These are phyloP conservation scores for Xerocomellus dryophilus DNA, from an alignment of 768 basidiomycete species.

Conservation along the genomic window DNA sequence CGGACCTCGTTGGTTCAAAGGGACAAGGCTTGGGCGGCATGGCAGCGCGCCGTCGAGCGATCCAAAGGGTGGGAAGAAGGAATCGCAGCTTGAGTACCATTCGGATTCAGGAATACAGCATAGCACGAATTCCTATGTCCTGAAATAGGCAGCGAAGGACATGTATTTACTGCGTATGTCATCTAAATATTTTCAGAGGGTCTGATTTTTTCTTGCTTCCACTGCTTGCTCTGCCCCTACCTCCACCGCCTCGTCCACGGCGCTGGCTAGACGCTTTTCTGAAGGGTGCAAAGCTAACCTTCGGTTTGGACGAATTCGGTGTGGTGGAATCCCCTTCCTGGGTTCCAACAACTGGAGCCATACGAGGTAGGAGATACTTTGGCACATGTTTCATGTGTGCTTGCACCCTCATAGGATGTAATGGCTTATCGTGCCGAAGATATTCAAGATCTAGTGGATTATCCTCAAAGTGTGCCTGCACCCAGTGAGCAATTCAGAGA, in stretches of 20 bases:
- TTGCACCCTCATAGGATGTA: constrained; percentile 87
- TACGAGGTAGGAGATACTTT: constrained; percentile 83
- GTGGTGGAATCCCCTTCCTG: constrained; percentile 25
- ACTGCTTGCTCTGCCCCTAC: constrained; percentile 33
- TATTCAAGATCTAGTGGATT: constrained; percentile 92
- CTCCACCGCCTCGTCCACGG: constrained; percentile 53
- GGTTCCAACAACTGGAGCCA: constrained; percentile 44
- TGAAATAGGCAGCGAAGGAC: background rate
- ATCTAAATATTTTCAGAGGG: constrained; percentile 75
- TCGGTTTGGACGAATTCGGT: constrained; percentile 19
- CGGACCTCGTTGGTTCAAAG: constrained; percentile 49
- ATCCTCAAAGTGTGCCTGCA: constrained; percentile 94
- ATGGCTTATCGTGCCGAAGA: constrained; percentile 89
- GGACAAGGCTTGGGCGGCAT: constrained; percentile 67
- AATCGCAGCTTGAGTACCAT: constrained; percentile 25
- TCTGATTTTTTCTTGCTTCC: constrained; percentile 70
- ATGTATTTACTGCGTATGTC: background rate
- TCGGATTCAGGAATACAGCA: background rate
- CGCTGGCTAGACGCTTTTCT: constrained; percentile 50
- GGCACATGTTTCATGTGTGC: constrained; percentile 96
- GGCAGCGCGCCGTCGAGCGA: constrained; percentile 87
- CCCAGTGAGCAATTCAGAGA: background rate
- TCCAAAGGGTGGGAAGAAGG: constrained; percentile 79
- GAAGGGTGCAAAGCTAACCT: constrained; percentile 69
- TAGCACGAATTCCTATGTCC: background rate